Base-by-base conservation (phyloP, 164 flowering plant species). In the Piper longum region DNA sequence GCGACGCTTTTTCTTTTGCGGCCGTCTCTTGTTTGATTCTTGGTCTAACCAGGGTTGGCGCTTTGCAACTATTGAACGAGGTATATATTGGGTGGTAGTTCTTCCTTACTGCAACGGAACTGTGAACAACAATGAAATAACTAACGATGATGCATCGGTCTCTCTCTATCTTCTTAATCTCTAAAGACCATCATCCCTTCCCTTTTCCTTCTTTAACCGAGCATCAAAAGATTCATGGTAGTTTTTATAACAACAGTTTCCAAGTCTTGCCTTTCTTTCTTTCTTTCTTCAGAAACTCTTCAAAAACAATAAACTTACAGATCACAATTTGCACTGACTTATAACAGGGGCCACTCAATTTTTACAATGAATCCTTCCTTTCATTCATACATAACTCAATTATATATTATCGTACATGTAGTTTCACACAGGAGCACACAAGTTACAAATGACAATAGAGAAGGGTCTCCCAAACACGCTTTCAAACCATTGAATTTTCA, bases 1-100 rank as follows among this genome's bases (percentile, higher is more conserved):
- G 90, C 83, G 0, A 70, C 81, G 0, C 56, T 88, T 41, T 88
- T 89, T 72, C n/a, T n/a, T 85, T 93, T 79, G 76, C 90, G 61
- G 60, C 82, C 43, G 80, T 78, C 39, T 73, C 96, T 59, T 87
- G 93, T 69, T 52, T 83, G 56, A 77, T 85, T 62, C 69, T 92
- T 55, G 91, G 67, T 54, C 67, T 89, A 36, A 86, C 75, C 3
- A 81, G 96, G 83, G 66, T 81, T n/a, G 40, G 76, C 88, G 26
- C 58, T 92, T 54, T 92, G 96, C 69, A 68, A 67, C 64, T 81
- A 6, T 1, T 19, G 43, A 66, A 18, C 36, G 54, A 16, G 14
- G 51, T 41, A 41, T 42, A n/a, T n/a, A n/a, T n/a, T n/a, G n/a
- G n/a, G n/a, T n/a, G n/a, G n/a, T n/a, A n/a, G n/a, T n/a, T n/a